phyloP scores from a whole-genome alignment of 2,329 filamentous ascomycete species.

The Alternaria novae-zelandiae region DNA sequence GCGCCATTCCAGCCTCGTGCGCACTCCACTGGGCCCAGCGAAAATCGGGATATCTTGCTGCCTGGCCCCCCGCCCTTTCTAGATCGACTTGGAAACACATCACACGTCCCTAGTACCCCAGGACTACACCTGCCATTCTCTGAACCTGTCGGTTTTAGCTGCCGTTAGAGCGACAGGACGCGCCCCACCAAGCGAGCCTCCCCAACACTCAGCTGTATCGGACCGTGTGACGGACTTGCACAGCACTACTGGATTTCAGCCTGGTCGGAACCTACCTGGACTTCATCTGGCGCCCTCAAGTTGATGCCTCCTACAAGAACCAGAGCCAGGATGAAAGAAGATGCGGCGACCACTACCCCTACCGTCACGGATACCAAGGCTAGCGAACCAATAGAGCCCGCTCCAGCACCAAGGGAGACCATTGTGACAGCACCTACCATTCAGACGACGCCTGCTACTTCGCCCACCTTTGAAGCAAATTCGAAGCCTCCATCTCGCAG shows the following conservation, averaged over 20 bases:
- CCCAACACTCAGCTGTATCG: constrained; percentile 26
- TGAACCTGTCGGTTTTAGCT: constrained; percentile 32
- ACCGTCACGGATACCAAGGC: constrained; percentile 27
- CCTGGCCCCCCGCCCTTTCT: constrained; percentile 37
- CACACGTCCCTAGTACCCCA: constrained; percentile 28
- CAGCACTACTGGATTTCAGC: constrained; percentile 18
- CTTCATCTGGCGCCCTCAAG: constrained; percentile 6
- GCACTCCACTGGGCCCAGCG: constrained; percentile 36
- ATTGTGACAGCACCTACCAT: constrained; percentile 35
- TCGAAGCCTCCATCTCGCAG: constrained; percentile 41
- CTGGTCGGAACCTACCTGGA: constrained; percentile 13
- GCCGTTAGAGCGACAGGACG: constrained; percentile 33
- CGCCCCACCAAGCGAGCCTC: constrained; percentile 39
- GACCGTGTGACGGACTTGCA: constrained; percentile 15
- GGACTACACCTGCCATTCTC: constrained; percentile 20
- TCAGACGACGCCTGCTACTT: constrained; percentile 37
- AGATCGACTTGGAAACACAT: constrained; percentile 33
- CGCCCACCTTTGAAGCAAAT: constrained; percentile 38
- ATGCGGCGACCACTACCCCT: constrained; percentile 28
- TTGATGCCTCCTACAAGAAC: constrained; percentile 45
- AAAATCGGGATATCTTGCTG: constrained; percentile 47
- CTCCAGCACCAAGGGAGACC: constrained; percentile 35
- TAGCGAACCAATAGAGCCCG: constrained; percentile 33
- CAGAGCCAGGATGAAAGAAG: constrained; percentile 45
- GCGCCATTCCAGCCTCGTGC: constrained; percentile 46